Evolutionary conservation across 352 stramenopile species (phyloP).

Genomic region (Phytophthora pseudosyringae): DNA sequence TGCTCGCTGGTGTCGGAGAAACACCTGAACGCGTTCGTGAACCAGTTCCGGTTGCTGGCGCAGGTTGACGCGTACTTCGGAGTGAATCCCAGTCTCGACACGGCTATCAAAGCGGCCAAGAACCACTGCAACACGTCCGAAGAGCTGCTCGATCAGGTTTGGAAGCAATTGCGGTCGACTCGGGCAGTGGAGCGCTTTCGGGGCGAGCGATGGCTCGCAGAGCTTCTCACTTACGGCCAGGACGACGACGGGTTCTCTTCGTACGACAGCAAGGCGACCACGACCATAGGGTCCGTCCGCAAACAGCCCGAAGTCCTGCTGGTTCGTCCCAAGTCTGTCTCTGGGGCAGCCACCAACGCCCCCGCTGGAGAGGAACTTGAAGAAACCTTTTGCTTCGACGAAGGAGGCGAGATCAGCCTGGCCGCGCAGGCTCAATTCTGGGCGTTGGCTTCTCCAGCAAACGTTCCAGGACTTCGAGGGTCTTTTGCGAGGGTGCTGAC

Average conservation of each 20-base stretch:
- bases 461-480: constrained; percentile 20
- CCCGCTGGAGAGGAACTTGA: constrained; percentile 39
- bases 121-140: constrained; percentile 26
- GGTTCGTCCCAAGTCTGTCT: constrained; percentile 20
- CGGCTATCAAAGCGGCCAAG: constrained; percentile 30
- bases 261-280: constrained; percentile 34
- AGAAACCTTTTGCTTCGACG: constrained; percentile 59
- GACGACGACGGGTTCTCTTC: constrained; percentile 35
- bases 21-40: constrained; percentile 43
- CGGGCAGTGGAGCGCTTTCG: constrained; percentile 46
- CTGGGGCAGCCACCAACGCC: neutral
- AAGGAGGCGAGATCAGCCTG: constrained; percentile 43
- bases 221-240: constrained; percentile 44
- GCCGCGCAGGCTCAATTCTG: constrained; percentile 50
- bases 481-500: constrained; percentile 43
- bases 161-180: constrained; percentile 35
- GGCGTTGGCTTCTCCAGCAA: constrained; percentile 35
- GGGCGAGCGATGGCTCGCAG: constrained; percentile 59
- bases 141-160: constrained; percentile 39
- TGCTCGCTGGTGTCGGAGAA: constrained; percentile 43
- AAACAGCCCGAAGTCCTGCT: constrained; percentile 26
- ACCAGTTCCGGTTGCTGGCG: constrained; percentile 44
- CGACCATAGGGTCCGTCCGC: constrained; percentile 10
- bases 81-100: constrained; percentile 42
- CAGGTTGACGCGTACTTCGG: constrained; percentile 59